phyloP scores from a whole-genome alignment of 1,139 yeast genomes.

The Neolecta irregularis region DNA sequence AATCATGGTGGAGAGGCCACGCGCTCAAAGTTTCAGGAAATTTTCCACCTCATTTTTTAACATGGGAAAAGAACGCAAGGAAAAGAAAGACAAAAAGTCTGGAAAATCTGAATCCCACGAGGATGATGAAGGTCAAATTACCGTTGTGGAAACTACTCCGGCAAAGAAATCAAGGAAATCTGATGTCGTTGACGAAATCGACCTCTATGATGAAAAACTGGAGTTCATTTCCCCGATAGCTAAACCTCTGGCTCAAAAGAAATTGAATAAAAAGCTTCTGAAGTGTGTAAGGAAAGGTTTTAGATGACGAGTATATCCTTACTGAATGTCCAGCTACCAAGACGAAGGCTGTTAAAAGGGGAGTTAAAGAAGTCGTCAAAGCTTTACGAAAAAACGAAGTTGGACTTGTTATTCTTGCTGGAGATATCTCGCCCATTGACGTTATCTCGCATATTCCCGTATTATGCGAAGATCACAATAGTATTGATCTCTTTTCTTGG shows the following conservation, averaged over 20 bases:
- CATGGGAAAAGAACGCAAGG: too few relatives aligned
- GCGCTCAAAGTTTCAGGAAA: too few relatives aligned
- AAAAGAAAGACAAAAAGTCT: too few relatives aligned
- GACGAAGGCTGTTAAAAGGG: constrained; percentile 95
- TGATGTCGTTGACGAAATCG: too few relatives aligned
- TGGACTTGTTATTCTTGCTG: constrained; percentile 73
- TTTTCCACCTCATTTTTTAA: too few relatives aligned
- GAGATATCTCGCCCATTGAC: constrained; percentile 94
- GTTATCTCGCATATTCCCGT: constrained; percentile 96
- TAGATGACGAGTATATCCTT: background rate
- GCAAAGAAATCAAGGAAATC: too few relatives aligned
- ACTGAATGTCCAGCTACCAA: constrained; percentile 46
- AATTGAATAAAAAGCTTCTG: constrained; percentile 83
- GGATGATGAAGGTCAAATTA: too few relatives aligned
- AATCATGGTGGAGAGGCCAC: too few relatives aligned
- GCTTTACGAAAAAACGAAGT: constrained; percentile 95
- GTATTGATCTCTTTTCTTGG: too few relatives aligned
- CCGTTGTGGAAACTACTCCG: too few relatives aligned
- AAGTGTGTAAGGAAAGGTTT: constrained; percentile 73
- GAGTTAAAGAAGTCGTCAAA: constrained; percentile 97
- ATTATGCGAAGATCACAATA: constrained; percentile 82
- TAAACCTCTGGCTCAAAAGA: constrained; percentile 87
- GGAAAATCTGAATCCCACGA: too few relatives aligned
- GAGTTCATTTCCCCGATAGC: constrained; percentile 44
- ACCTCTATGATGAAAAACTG: background rate